phyloP scores from a whole-genome alignment of 257 asterid genomes.

The Paulownia fortunei region DNA sequence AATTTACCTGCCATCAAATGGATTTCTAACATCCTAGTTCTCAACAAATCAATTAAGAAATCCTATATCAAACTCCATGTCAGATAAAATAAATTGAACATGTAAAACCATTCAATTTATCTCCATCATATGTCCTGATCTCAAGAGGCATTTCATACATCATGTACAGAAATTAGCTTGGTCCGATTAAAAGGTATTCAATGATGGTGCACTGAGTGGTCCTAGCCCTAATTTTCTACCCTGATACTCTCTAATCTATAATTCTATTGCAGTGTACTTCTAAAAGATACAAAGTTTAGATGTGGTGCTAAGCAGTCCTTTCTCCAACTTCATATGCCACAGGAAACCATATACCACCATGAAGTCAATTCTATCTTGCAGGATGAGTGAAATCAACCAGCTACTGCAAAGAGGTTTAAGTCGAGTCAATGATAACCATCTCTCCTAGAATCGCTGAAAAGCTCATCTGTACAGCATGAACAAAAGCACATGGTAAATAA shows the following conservation, averaged over 20 bases:
- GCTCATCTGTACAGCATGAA: slow-evolving; percentile 50
- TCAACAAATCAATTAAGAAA: not conserved
- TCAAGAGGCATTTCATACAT: slow-evolving; percentile 28
- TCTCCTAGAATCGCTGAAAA: slow-evolving; percentile 49
- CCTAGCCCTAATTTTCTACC: slow-evolving; percentile 31
- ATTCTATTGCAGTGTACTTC: slow-evolving; percentile 33
- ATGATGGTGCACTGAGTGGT: slow-evolving; percentile 28
- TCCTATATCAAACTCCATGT: not conserved
- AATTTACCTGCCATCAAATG: not conserved
- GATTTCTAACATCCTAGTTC: not conserved
- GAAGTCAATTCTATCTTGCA: slow-evolving; percentile 23
- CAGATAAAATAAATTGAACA: slow-evolving; percentile 8
- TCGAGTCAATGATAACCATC: slow-evolving; percentile 36
- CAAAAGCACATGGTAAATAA: slow-evolving; percentile 18
- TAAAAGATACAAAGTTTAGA: slow-evolving; percentile 32
- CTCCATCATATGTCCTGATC: slow-evolving; percentile 18
- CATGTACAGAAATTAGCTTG: slow-evolving; percentile 39
- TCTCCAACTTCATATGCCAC: slow-evolving; percentile 34
- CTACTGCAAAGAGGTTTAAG: not conserved
- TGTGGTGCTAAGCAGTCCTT: slow-evolving; percentile 28
- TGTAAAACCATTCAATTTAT: slow-evolving; percentile 21
- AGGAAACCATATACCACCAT: slow-evolving; percentile 30
- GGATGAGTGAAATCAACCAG: slow-evolving; percentile 16
- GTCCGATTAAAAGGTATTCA: slow-evolving; percentile 29
- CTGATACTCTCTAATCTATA: slow-evolving; percentile 42